phyloP scores from a whole-genome alignment of 2,329 filamentous ascomycete species.

The Albophoma yamanashiensis region DNA sequence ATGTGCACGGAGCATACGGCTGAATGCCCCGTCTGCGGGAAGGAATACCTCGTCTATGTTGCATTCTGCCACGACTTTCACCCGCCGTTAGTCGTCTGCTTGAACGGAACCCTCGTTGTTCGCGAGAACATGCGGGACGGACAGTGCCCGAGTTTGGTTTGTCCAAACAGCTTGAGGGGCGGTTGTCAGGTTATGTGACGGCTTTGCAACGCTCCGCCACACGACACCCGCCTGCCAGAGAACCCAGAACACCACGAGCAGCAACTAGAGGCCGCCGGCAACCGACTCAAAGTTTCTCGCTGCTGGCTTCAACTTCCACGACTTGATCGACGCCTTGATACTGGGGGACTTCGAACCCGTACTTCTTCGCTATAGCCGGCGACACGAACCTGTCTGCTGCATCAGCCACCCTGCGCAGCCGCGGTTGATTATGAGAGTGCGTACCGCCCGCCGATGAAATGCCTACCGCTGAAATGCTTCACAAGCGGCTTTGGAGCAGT shows the following conservation, averaged over 20 bases:
- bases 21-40: constrained; percentile 49
- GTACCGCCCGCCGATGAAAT: constrained; percentile 82
- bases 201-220: neutral
- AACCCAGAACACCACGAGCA: neutral
- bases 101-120: constrained; percentile 27
- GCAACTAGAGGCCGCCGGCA: neutral
- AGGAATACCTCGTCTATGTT: constrained; percentile 47
- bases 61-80: constrained; percentile 42
- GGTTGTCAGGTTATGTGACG: constrained; percentile 43
- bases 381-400: constrained; percentile 58
- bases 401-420: constrained; percentile 7
- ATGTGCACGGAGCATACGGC: constrained; percentile 50
- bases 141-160: constrained; percentile 47
- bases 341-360: constrained; percentile 68
- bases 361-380: constrained; percentile 69
- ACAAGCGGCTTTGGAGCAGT: constrained; percentile 90
- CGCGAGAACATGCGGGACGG: constrained; percentile 39
- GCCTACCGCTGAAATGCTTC: constrained; percentile 71
- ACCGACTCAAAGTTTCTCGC: constrained; percentile 38
- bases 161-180: constrained; percentile 46
- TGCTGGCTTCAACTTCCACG: constrained; percentile 55
- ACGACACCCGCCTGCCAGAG: neutral
- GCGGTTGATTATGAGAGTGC: constrained; percentile 13
- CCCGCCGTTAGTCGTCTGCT: constrained; percentile 37
- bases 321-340: constrained; percentile 86